A percentile compares a stretch with the other conserved stretches of the same genome.
These are phyloP conservation scores for Penicillium fimorum DNA, from an alignment of 495 filamentous ascomycete species.

Conservation along the genomic window DNA sequence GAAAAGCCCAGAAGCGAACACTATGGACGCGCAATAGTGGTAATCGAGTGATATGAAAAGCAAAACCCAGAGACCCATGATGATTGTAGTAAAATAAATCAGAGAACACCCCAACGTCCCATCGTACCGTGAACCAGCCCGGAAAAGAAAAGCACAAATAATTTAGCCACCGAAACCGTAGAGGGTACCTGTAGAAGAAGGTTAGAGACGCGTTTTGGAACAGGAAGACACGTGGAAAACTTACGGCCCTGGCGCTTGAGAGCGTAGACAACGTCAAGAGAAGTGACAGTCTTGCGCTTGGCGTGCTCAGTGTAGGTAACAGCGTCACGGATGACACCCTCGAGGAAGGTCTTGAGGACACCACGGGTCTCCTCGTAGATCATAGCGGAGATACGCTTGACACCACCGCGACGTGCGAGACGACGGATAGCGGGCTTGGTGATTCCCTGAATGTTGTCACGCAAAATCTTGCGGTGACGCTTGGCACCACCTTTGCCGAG, in stretches of 20 bases:
- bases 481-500: constrained; percentile 93
- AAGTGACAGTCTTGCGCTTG: constrained; percentile 98
- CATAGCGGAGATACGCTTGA: constrained; percentile 98
- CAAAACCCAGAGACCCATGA: constrained; percentile 54
- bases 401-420: constrained; percentile 99
- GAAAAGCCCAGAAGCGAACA: constrained; percentile 45
- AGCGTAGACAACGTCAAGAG: constrained; percentile 94
- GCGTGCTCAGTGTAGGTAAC: constrained; percentile 99
- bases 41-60: constrained; percentile 42
- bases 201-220: constrained; percentile 26
- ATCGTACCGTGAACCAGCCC: constrained; percentile 51
- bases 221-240: constrained; percentile 20
- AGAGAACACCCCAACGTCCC: constrained; percentile 55
- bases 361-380: constrained; percentile 99
- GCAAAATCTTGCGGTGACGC: constrained; percentile 97
- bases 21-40: constrained; percentile 47
- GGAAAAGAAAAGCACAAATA: constrained; percentile 40
- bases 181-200: constrained; percentile 58
- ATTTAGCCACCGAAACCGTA: constrained; percentile 99
- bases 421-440: constrained; percentile 99
- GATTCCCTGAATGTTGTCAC: constrained; percentile 98
- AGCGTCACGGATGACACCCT: constrained; percentile 99
- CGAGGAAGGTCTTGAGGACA: constrained; percentile 99
- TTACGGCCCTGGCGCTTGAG: constrained; percentile 93
- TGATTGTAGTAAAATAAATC: constrained; percentile 41